A percentile compares a stretch with the other conserved stretches of the same genome.
Conservation (phyloP, 202 grass and related monocot species). For the Hordeum pubiflorum region DNA sequence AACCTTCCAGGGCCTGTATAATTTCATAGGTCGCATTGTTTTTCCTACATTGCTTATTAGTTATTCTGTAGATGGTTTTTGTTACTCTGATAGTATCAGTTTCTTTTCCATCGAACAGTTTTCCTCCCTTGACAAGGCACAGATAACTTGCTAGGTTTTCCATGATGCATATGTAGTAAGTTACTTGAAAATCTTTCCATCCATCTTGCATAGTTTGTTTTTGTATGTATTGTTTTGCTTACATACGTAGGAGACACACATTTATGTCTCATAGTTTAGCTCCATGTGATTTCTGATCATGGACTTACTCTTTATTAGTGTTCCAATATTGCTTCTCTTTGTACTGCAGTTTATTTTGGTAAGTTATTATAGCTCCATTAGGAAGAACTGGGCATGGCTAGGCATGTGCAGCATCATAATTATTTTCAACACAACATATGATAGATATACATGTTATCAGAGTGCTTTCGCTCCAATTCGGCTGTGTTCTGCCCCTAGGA, state of each 20-base stretch:
- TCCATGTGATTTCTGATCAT: neutral
- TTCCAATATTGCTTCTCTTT: neutral
- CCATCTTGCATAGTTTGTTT: neutral
- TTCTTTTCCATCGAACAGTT: neutral
- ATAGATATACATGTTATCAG: neutral
- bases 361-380: neutral
- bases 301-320: neutral
- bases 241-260: neutral
- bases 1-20: neutral
- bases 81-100: too few relatives aligned
- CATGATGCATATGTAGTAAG: neutral
- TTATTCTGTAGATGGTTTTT: neutral
- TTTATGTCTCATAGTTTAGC: neutral
- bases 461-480: neutral
- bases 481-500: neutral
- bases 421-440: neutral
- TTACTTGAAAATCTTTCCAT: neutral
- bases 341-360: neutral
- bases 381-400: neutral
- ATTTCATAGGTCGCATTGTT: neutral
- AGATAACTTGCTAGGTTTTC: neutral
- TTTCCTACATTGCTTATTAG: neutral
- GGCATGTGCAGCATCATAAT: neutral
- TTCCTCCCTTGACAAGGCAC: neutral
- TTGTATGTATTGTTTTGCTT: neutral